phyloP scores from a whole-genome alignment of 495 filamentous ascomycete genomes.

The Tuber magnatum region DNA sequence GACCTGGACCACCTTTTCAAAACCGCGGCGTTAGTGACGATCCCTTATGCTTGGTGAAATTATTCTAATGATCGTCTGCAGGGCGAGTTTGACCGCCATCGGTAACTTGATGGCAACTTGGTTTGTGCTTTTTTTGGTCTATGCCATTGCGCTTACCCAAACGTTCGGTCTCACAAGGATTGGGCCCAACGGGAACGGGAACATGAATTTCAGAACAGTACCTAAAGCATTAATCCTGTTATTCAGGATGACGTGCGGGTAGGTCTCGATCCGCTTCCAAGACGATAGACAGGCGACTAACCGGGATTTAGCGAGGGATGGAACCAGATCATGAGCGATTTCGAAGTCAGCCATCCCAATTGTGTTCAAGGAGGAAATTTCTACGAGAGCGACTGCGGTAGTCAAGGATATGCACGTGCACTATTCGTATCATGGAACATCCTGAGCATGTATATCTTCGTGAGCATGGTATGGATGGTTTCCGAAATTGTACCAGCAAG shows the following conservation, averaged over 20 bases:
- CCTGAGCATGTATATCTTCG: slow-evolving; percentile 99
- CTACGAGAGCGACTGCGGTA: slow-evolving; percentile 87
- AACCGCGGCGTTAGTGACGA: slow-evolving; percentile 63
- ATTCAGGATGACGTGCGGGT: slow-evolving; percentile 80
- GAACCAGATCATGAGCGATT: slow-evolving; percentile 97
- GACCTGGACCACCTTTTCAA: slow-evolving; percentile 98
- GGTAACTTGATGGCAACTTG: slow-evolving; percentile 91
- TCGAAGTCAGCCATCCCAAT: slow-evolving; percentile 66
- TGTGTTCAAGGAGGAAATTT: slow-evolving; percentile 64
- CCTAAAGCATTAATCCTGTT: slow-evolving; percentile 89
- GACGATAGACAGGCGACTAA: slow-evolving; percentile 1
- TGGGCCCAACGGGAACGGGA: slow-evolving; percentile 60
- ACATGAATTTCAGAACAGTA: slow-evolving; percentile 89
- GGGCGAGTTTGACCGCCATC: slow-evolving; percentile 81
- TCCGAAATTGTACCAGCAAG: not conserved
- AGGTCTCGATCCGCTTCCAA: slow-evolving; percentile 8
- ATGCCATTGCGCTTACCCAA: slow-evolving; percentile 92
- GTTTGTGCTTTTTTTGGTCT: slow-evolving; percentile 93
- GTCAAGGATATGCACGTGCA: slow-evolving; percentile 71
- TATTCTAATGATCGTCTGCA: slow-evolving; percentile 17
- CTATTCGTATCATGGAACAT: slow-evolving; percentile 98
- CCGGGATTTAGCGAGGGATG: slow-evolving; percentile 59
- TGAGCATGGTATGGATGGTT: slow-evolving; percentile 55
- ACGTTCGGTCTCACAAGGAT: slow-evolving; percentile 94
- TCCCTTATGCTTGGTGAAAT: not conserved